Conservation (phyloP, 768 basidiomycete species). For the Podaxis carcinomalis region DNA sequence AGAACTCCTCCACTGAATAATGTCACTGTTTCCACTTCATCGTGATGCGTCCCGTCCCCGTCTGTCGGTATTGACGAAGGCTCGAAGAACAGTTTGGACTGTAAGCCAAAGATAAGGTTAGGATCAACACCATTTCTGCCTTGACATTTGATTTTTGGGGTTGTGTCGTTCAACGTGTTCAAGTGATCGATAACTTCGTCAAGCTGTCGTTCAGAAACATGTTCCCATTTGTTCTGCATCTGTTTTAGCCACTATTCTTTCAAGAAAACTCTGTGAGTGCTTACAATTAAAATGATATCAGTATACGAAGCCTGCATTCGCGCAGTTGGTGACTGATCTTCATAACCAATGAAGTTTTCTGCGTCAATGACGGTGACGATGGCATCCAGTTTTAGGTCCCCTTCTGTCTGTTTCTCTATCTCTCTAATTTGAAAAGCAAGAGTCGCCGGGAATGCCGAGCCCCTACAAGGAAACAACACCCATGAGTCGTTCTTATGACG, state of each 20-base stretch:
- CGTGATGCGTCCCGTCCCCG: slow-evolving; percentile 42
- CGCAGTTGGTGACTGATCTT: slow-evolving; percentile 88
- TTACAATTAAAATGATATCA: slow-evolving; percentile 80
- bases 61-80: slow-evolving; percentile 19
- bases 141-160: slow-evolving; percentile 76
- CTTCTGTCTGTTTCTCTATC: slow-evolving; percentile 70
- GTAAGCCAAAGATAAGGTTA: slow-evolving; percentile 80
- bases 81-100: slow-evolving; percentile 66
- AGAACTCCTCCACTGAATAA: slow-evolving; percentile 40
- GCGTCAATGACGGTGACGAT: slow-evolving; percentile 91
- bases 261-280: slow-evolving; percentile 20
- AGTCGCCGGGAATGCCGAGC: slow-evolving; percentile 94
- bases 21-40: slow-evolving; percentile 83
- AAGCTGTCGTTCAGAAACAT: slow-evolving; percentile 70
- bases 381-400: slow-evolving; percentile 80
- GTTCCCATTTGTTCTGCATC: slow-evolving; percentile 85
- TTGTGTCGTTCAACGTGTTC: slow-evolving; percentile 83
- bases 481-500: background rate
- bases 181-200: slow-evolving; percentile 87
- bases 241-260: background rate
- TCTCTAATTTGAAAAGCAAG: slow-evolving; percentile 93
- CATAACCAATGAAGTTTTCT: slow-evolving; percentile 90
- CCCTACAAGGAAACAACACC: slow-evolving; percentile 38
- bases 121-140: slow-evolving; percentile 69
- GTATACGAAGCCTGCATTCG: slow-evolving; percentile 96